Evolutionary conservation across 1,284 basidiomycete species (phyloP), one percentile per base, ranked within the genome.

Genomic region (Apiotrichum domesticum): DNA sequence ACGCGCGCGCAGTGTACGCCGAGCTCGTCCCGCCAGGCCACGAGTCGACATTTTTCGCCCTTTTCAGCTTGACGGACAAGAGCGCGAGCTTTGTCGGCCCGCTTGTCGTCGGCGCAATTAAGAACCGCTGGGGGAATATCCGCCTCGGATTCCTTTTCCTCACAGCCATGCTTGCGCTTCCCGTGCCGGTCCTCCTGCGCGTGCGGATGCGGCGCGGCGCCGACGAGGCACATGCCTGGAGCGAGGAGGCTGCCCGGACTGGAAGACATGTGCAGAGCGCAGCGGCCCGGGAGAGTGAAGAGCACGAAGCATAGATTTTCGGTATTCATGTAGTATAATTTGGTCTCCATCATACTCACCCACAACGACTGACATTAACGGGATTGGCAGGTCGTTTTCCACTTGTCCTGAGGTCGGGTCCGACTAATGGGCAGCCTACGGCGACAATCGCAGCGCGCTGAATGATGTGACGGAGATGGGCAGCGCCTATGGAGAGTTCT

Each of bases 41-140:
- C 63, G 72, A 77, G 60, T 72, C 72, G 9, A 72, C 71, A 11
- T 77, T 74, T 67, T 95, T 87, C 51, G 80, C 78, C 60, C 97
- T 96, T 80, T 97, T 96, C 71, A 87, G 82, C 63, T 85, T 87
- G 66, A 97, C 88, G 6, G 90, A 82, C 46, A 87, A 81, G 68
- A 90, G 80, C 62, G 93, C 80, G 65, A 90, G 88, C 73, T 95
- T 94, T 73, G 74, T 95, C n/a, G 90, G 90, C 0, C 90, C 90
- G 2, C 79, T 90, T 3, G 78, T 89, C 29, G 90, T 96, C 1
- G 91, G 90, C 0, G 65, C 91, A 43, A 88, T 96, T 47, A 84
- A 90, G 0, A 90, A 94, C 69, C 73, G 80, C 46, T 92, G 89
- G 0, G 90, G 90, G 2, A 89, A 94, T 72, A 92, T 95, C 56